Percentiles rank a stretch among this genome's conserved stretches.
phyloP scores from a whole-genome alignment of 2,329 filamentous ascomycete genomes.

The Akanthomyces dipterigenus region DNA sequence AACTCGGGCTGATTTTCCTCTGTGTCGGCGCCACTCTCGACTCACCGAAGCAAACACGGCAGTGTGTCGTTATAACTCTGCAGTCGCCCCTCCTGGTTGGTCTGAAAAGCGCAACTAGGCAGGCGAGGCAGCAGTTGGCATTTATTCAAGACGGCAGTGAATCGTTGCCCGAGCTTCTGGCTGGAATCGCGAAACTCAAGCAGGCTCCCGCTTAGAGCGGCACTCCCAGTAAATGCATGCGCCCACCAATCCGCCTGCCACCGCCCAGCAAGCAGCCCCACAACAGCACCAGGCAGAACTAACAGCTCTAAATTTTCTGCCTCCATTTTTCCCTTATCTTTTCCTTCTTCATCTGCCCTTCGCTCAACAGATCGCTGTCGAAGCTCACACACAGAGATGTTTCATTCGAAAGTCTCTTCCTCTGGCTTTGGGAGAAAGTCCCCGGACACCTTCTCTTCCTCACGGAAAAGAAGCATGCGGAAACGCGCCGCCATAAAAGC shows the following conservation, averaged over 20 bases:
- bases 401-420: constrained; percentile 15
- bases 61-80: neutral
- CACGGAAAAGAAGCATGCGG: constrained; percentile 54
- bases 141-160: neutral
- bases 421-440: constrained; percentile 99
- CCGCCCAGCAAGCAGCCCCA: constrained; percentile 14
- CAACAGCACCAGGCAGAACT: constrained; percentile 1
- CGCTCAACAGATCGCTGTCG: constrained; percentile 99
- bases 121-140: neutral
- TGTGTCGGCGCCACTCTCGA: neutral
- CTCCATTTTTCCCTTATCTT: constrained; percentile 16
- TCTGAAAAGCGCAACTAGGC: neutral
- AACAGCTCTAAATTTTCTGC: constrained; percentile 13
- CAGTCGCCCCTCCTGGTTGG: neutral
- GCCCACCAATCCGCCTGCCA: constrained; percentile 12
- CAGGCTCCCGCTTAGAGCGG: constrained; percentile 13
- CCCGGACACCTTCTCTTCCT: constrained; percentile 69
- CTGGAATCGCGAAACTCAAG: constrained; percentile 2
- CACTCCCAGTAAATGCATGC: constrained; percentile 15
- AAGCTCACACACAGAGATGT: constrained; percentile 87
- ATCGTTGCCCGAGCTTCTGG: constrained; percentile 16
- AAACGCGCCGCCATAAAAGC: constrained; percentile 99
- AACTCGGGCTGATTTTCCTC: neutral
- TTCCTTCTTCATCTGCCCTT: constrained; percentile 59
- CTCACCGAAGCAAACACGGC: neutral